Evolutionary conservation across 2,329 filamentous ascomycete genomes (phyloP).

Genomic region (Westerdykella ornata): DNA sequence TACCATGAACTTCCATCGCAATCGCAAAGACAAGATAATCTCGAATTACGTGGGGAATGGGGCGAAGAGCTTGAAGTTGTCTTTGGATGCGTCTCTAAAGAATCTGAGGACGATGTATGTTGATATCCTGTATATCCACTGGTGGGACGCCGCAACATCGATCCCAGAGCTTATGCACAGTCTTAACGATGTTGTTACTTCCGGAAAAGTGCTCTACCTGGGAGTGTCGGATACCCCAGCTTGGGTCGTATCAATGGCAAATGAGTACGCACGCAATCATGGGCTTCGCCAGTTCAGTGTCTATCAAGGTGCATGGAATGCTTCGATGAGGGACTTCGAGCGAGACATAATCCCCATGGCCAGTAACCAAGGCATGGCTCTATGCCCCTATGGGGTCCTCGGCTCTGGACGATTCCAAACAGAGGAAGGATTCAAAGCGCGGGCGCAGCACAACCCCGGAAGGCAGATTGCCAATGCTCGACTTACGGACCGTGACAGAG

Average conservation of each 20-base stretch:
- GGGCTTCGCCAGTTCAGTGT: conserved; percentile 48
- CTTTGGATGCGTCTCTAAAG: conserved; percentile 12
- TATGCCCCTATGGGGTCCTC: conserved; percentile 48
- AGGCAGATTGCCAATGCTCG: background rate
- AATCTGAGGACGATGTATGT: conserved; percentile 7
- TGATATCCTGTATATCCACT: conserved; percentile 1
- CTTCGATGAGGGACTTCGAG: conserved; percentile 35
- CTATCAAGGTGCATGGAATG: conserved; percentile 33
- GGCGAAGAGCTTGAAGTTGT: conserved; percentile 13
- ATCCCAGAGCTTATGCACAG: conserved; percentile 2
- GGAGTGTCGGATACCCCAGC: conserved; percentile 33
- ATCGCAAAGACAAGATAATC: too few species aligned
- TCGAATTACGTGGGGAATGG: conserved; percentile 14
- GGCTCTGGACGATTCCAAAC: conserved; percentile 37
- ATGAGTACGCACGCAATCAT: conserved; percentile 38
- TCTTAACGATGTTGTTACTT: conserved; percentile 1
- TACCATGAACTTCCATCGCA: conserved; percentile 4
- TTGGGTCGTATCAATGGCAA: conserved; percentile 16
- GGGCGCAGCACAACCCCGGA: conserved; percentile 24
- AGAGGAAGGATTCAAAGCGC: conserved; percentile 35
- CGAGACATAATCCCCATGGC: conserved; percentile 38
- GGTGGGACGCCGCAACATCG: conserved; percentile 1
- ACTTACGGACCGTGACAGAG: conserved; percentile 5
- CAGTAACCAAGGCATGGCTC: conserved; percentile 30
- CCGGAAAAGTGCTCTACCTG: conserved; percentile 1